Evolutionary conservation across 768 basidiomycete species (phyloP), one percentile per base, ranked within the genome.

Genomic region (Boletus rubroflammeus): DNA sequence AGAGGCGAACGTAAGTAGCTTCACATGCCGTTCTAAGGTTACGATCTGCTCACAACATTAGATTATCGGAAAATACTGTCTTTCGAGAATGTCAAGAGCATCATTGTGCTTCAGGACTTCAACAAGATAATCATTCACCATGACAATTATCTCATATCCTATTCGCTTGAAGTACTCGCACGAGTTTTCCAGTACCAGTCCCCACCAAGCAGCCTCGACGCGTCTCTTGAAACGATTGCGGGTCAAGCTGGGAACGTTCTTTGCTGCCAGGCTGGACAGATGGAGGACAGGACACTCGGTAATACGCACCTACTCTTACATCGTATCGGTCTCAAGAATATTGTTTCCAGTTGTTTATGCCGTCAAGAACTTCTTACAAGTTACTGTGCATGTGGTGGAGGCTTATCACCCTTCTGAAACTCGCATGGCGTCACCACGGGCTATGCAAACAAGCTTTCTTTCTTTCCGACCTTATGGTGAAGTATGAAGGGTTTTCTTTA

Each of bases 71-170:
- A 73, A 62, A 81, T 85, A 15, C 67, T 93, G n/a, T 62, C 72
- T 9, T 73, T 75, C 53, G 63, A 73, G 8, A 79, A 77, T 47
- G 76, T 82, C 19, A 77, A 74, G 3, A 76, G 78, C 14, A 74
- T 93, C 34, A 74, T 81, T 7, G 82, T 82, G 0, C 67, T 92
- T 17, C 81, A 79, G 55, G 68, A 74, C 0, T 84, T 81, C 66
- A 84, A 88, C 66, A 85, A 82, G 60, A 77, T 93, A 51, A 67
- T 93, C 36, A 75, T 93, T 3, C 83, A 86, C 36, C 74, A 76
- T 14, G 84, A 88, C 48, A 71, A 69, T 10, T 75, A 76, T 1
- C 70, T 93, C 4, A 58, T 80, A 21, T 78, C 86, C 0, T 93
- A 88, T 63, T 85, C 88, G 0, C 75, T 92, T 9, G 87, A 90